Evolutionary conservation across 78 protist species (phyloP).

Genomic region (Neovahlkampfia damariscottae): DNA sequence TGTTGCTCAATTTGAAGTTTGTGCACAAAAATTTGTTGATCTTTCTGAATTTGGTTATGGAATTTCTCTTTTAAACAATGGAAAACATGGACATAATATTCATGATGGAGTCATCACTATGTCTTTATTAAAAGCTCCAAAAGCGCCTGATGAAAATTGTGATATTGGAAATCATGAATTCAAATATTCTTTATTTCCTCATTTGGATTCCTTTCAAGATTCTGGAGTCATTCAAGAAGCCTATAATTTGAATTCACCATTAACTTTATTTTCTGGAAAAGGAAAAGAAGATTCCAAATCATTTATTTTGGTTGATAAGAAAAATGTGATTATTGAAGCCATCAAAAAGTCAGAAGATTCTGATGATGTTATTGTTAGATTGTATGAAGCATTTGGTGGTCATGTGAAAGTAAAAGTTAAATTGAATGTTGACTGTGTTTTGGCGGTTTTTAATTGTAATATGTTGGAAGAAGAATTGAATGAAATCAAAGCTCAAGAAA

Average conservation of each 20-base stretch:
- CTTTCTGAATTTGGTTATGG: slow-evolving; percentile 38
- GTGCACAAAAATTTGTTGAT: neutral
- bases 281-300: neutral
- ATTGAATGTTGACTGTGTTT: neutral
- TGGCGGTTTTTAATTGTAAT: neutral
- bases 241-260: slow-evolving; percentile 15
- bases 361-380: slow-evolving; percentile 1
- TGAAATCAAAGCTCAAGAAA: neutral
- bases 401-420: neutral
- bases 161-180: slow-evolving; percentile 66
- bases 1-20: neutral
- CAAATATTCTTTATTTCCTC: slow-evolving; percentile 50
- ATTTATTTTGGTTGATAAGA: neutral
- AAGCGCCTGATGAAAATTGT: slow-evolving; percentile 52
- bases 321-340: neutral
- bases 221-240: slow-evolving; percentile 23
- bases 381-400: slow-evolving; percentile 19
- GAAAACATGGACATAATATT: slow-evolving; percentile 62
- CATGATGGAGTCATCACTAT: slow-evolving; percentile 28
- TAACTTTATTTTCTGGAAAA: neutral
- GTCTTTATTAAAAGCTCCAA: slow-evolving; percentile 55
- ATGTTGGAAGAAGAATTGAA: neutral
- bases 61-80: slow-evolving; percentile 63
- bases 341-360: slow-evolving; percentile 15
- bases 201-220: slow-evolving; percentile 26